Evolutionary conservation across 257 asterid genomes (phyloP), one percentile per base, ranked within the genome.

Genomic region (Verbena officinalis): DNA sequence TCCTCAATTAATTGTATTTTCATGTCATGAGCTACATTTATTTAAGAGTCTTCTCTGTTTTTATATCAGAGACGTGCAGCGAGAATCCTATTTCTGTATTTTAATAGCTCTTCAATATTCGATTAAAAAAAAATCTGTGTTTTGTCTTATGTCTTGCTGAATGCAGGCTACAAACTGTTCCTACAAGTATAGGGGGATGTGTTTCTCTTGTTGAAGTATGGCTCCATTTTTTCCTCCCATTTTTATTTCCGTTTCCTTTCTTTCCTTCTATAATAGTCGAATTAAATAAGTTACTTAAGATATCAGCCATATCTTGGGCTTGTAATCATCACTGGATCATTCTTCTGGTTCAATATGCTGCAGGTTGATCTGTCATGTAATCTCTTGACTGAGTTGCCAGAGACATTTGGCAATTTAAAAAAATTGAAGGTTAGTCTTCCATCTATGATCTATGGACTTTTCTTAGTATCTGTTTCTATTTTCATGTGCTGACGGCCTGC

Each of bases 321-420:
- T 55, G 22, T 48, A n/a, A 55, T 54, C 21, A 39, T 68, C 68
- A 55, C 20, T 44, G 4, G 60, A 20, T 43, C 62, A 48, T 55
- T 67, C 46, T 66, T 63, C 40, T 55, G 53, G 64, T 55, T 70
- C 64, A 48, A 36, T 73, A 46, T 73, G 57, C 53, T 83, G 83
- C 82, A 93, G 99, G 85, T 90, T 73, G 95, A 90, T 76, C 78
- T 93, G 65, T 88, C 97, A 11, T 74, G 85, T 50, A 93, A 93
- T 83, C 87, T 90, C 77, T 77, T 90, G 60, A 64, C 59, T 31
- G 90, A 93, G 71, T 73, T 93, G 81, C 96, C 99, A 0, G 95
- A 88, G 54, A 73, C 88, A 44, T 55, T 90, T 52, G 81, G 83
- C 72, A 77, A 64, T 49, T 71, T 90, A 36, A 75, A 72, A 63